Evolutionary conservation across 1,139 yeast species (phyloP).

Genomic region (Hansenula lynferdii): DNA sequence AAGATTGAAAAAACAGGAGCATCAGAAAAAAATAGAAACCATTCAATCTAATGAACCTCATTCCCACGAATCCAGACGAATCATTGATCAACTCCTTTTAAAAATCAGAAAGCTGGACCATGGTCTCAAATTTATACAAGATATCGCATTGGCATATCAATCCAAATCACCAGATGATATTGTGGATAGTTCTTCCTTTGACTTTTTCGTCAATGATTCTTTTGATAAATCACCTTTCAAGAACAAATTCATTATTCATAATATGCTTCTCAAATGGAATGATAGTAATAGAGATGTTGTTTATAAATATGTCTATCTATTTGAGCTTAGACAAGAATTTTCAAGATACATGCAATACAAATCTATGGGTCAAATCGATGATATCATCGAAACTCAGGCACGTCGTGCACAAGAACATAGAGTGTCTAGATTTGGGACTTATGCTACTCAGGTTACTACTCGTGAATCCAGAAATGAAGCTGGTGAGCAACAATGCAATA

Average conservation of each 20-base stretch:
- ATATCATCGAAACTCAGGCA: constrained; percentile 28
- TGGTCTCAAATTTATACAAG: constrained; percentile 36
- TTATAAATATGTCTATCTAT: constrained; percentile 55
- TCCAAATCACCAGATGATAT: constrained; percentile 4
- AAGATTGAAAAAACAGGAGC: constrained; percentile 16
- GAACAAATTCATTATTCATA: constrained; percentile 76
- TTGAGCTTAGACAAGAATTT: constrained; percentile 50
- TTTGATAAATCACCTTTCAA: constrained; percentile 16
- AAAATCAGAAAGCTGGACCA: constrained; percentile 24
- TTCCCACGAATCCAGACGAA: constrained; percentile 2
- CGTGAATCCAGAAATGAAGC: not conserved
- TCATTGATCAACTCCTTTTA: constrained; percentile 16
- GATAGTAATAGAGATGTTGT: constrained; percentile 59
- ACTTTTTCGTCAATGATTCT: constrained; percentile 10
- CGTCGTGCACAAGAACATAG: constrained; percentile 7
- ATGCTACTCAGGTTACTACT: constrained; percentile 4
- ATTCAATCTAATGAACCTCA: not conserved
- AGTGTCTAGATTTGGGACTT: not conserved
- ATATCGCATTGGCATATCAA: constrained; percentile 15
- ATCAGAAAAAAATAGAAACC: constrained; percentile 5
- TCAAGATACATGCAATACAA: constrained; percentile 56
- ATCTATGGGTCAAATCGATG: constrained; percentile 63
- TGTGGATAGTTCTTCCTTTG: constrained; percentile 5
- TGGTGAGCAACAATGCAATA: not conserved
- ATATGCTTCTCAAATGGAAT: constrained; percentile 77